Evolutionary conservation across 306 rosid species (phyloP), one percentile per base, ranked within the genome.

Genomic region (Cucumis cinereus): DNA sequence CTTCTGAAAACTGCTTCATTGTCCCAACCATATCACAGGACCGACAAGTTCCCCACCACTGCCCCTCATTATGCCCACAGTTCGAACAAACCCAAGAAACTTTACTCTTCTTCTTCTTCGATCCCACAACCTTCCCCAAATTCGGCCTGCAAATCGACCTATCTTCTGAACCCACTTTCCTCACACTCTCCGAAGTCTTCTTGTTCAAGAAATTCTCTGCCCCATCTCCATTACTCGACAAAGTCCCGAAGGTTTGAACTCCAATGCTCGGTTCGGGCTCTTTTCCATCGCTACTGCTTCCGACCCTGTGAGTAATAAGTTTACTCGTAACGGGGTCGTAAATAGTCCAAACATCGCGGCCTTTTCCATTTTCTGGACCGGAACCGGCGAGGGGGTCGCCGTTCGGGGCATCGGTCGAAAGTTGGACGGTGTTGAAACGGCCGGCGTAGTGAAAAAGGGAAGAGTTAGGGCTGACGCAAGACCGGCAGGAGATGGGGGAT

Each of bases 21-120:
- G 90, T 84, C 3, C 88, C 89, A 33, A 61, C 13, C 10, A 43
- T 12, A 0, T 20, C 13, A 75, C 98, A 94, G 1, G 82, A 71
- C 38, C 85, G 85, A 79, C 98, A 94, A 53, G 67, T 54, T 1
- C 97, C 98, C 91, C 89, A 87, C 98, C 98, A 94, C 80, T 89
- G 85, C 49, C 90, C 90, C 9, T 83, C 24, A 1, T 82, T 22
- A 74, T 87, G 47, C 41, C 98, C 98, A 54, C 98, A 94, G 69
- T 62, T 41, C 4, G 64, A 8, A 81, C 98, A 94, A 45, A 94
- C 95, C 94, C 94, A 94, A 30, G 78, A 75, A 41, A 77, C 38
- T 78, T 81, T 91, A 54, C 79, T 90, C 68, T 77, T 86, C 58
- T 72, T 70, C 75, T 79, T 87, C 83, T 60, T 89, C 24, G 10